phyloP scores from a whole-genome alignment of 768 basidiomycete species.

The Phanerochaete sordida region DNA sequence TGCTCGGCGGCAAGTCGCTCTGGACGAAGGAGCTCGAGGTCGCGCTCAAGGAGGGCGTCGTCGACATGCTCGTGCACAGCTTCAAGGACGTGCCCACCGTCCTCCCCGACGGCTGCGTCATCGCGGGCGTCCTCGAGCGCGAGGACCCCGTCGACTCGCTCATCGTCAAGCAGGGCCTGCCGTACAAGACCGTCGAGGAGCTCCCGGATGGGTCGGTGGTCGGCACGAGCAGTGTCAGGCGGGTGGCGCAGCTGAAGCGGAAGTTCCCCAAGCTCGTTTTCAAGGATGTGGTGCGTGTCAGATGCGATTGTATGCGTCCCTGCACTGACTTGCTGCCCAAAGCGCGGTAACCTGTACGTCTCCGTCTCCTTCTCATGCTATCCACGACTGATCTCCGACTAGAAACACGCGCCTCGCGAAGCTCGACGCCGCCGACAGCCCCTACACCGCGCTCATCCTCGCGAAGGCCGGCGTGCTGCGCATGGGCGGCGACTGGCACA shows the following conservation, averaged over 20 bases:
- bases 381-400: conserved; percentile 4
- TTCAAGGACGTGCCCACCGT: conserved; percentile 92
- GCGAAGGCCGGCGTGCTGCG: conserved; percentile 92
- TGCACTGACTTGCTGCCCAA: background rate
- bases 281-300: conserved; percentile 78
- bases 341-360: conserved; percentile 86
- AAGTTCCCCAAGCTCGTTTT: conserved; percentile 75
- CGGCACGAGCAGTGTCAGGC: conserved; percentile 92
- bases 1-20: conserved; percentile 85
- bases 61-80: conserved; percentile 92
- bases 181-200: conserved; percentile 74
- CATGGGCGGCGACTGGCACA: conserved; percentile 61
- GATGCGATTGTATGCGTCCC: background rate
- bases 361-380: background rate
- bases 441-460: conserved; percentile 86
- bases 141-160: conserved; percentile 89
- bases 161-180: conserved; percentile 73
- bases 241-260: conserved; percentile 86
- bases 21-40: conserved; percentile 99
- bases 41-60: conserved; percentile 60
- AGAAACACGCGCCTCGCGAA: conserved; percentile 91
- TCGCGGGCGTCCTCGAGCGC: conserved; percentile 81
- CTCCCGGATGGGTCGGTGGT: conserved; percentile 85
- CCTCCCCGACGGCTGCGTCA: conserved; percentile 78
- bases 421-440: conserved; percentile 78